Evolutionary conservation across 371 early-diverging fungal species (phyloP), one percentile per base, ranked within the genome.

Genomic region (Rhizopus stolonifer): DNA sequence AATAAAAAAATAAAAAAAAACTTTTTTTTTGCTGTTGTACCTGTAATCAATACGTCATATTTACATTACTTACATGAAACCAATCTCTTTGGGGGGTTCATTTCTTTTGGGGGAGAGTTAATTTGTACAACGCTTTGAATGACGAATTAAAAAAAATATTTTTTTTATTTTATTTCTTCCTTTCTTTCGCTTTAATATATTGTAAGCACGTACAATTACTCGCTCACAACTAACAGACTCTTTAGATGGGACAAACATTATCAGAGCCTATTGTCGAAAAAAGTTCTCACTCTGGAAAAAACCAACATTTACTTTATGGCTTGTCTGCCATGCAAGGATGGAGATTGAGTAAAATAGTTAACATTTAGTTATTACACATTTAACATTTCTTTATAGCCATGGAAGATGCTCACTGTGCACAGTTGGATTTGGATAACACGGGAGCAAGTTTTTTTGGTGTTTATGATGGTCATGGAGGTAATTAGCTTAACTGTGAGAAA

Each of bases 331-430:
- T 96, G 97, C 96, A 96, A 74, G 97, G 97, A 55, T 97, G 97
- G 97, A 83, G 97, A 68, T 81, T 95, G 58, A 90, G 94, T 94
- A 88, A 33, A 19, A 10, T 11, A 23, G 1, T 6, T 23, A 44
- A 11, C 22, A 44, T 13, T 11, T 10, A 44, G 24, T 21, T 0
- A 8, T 11, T 39, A 13, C 44, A 19, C 38, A 24, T 43, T 26
- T 47, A 11, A 11, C 15, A 32, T 6, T 42, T 29, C 15, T 19
- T 38, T 58, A 57, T 77, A 94, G 93, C 88, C 50, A 97, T 97
- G 98, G 98, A 97, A 74, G 98, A 98, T 74, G 96, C 95, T 10
- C 98, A 98, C 74, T 89, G 94, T 10, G 91, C 94, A 26, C 50
- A 92, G 49, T 77, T 94, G 29, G 82, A 84, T 52, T 60, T 96